Conservation (phyloP, 2,329 filamentous ascomycete genomes). For the Aspergillus ruber region DNA sequence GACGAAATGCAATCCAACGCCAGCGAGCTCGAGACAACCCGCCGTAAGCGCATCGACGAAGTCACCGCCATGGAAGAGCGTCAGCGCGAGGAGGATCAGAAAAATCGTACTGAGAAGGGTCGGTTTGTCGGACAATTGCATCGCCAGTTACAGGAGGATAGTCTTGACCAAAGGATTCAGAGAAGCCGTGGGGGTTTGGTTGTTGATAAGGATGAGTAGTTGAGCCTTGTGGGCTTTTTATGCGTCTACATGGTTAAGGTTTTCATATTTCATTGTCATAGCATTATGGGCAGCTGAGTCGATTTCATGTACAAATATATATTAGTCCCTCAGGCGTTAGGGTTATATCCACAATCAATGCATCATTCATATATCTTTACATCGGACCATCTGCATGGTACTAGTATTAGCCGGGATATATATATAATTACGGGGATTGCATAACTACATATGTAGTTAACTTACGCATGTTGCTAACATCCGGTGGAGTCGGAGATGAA, state of each 20-base stretch:
- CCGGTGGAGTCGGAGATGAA: too few species aligned
- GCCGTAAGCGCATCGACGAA: slow-evolving; percentile 60
- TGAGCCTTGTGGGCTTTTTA: background rate
- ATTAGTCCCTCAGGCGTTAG: too few species aligned
- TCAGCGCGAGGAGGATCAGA: slow-evolving; percentile 61
- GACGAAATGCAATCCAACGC: slow-evolving; percentile 69
- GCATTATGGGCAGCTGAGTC: too few species aligned
- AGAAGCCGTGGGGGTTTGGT: slow-evolving; percentile 28
- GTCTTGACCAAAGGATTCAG: slow-evolving; percentile 28
- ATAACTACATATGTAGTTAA: too few species aligned
- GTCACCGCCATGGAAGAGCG: slow-evolving; percentile 60
- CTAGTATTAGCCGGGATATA: too few species aligned
- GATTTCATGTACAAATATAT: too few species aligned
- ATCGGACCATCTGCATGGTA: too few species aligned
- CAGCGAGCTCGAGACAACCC: slow-evolving; percentile 62
- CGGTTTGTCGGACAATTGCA: slow-evolving; percentile 29
- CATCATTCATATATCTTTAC: too few species aligned
- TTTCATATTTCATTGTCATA: too few species aligned
- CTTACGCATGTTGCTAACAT: too few species aligned
- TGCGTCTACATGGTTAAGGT: background rate
- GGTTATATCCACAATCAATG: too few species aligned
- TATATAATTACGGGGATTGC: too few species aligned
- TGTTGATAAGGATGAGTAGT: slow-evolving; percentile 21
- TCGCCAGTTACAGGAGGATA: slow-evolving; percentile 28
- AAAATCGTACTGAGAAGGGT: slow-evolving; percentile 28